A percentile compares a stretch with the other conserved stretches of the same genome.
Conservation (phyloP, 805 yeast genomes). For the Wickerhamomyces bisporus region DNA sequence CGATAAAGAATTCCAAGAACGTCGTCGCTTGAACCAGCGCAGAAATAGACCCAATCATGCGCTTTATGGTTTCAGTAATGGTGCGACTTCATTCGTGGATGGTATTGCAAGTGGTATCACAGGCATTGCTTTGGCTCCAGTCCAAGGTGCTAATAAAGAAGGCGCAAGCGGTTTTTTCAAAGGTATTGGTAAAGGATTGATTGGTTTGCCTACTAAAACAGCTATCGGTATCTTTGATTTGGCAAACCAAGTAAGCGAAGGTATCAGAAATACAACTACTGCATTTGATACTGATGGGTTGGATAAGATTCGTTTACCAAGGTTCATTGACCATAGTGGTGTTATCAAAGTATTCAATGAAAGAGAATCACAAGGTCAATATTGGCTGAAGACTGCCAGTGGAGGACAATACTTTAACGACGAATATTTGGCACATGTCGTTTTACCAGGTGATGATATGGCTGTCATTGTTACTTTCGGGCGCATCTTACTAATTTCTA, state of each 20-base stretch:
- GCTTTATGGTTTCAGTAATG: conserved; percentile 73
- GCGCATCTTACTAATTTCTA: conserved; percentile 61
- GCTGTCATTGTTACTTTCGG: conserved; percentile 72
- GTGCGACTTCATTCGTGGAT: conserved; percentile 85
- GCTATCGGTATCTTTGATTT: conserved; percentile 93
- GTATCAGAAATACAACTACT: conserved; percentile 88
- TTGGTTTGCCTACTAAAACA: conserved; percentile 94
- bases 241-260: conserved; percentile 90
- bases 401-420: conserved; percentile 77
- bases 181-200: conserved; percentile 91
- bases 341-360: conserved; percentile 70
- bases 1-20: conserved; percentile 79
- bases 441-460: conserved; percentile 74
- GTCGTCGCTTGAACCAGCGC: conserved; percentile 67
- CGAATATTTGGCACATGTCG: conserved; percentile 77
- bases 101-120: conserved; percentile 83
- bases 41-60: conserved; percentile 83
- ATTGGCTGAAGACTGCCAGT: conserved; percentile 77
- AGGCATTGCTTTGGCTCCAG: conserved; percentile 88
- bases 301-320: conserved; percentile 76
- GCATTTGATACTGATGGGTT: conserved; percentile 77
- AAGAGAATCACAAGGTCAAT: conserved; percentile 91
- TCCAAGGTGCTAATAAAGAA: conserved; percentile 80
- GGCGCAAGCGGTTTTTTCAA: conserved; percentile 91
- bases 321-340: conserved; percentile 66